Conservation (phyloP, 768 basidiomycete species). For the Fistulinella prunicolor region DNA sequence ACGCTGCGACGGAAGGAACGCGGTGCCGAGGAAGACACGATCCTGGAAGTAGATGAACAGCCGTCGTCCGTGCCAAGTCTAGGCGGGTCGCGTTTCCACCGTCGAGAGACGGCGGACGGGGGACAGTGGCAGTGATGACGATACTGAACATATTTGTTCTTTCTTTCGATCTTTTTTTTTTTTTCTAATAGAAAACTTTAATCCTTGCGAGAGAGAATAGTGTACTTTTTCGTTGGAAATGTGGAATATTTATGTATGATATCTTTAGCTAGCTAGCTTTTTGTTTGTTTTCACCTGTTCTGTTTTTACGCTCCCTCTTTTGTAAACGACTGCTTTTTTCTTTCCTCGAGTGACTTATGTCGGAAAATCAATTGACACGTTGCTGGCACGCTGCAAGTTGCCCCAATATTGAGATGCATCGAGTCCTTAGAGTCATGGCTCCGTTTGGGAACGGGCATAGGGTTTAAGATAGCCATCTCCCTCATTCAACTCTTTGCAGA, state of each 20-base stretch:
- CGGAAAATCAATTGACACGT: too few species aligned
- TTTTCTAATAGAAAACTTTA: slow-evolving; percentile 21
- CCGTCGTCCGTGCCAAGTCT: slow-evolving; percentile 22
- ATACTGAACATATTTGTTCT: not conserved
- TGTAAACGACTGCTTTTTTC: not conserved
- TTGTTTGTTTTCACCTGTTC: too few species aligned
- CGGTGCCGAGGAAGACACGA: slow-evolving; percentile 44
- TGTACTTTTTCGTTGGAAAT: not conserved
- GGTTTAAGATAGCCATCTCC: too few species aligned
- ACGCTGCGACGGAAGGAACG: slow-evolving; percentile 41
- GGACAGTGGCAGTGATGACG: slow-evolving; percentile 22
- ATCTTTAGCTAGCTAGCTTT: slow-evolving; percentile 19
- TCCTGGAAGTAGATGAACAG: slow-evolving; percentile 46
- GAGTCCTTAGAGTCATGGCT: too few species aligned
- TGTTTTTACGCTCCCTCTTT: too few species aligned
- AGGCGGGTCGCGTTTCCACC: slow-evolving; percentile 34
- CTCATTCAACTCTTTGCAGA: too few species aligned
- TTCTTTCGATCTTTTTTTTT: not conserved
- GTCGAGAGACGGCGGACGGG: slow-evolving; percentile 43
- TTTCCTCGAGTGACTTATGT: too few species aligned
- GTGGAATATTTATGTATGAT: slow-evolving; percentile 33
- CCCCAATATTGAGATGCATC: too few species aligned
- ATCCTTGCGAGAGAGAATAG: not conserved
- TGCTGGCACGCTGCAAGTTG: too few species aligned
- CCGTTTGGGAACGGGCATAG: too few species aligned